Evolutionary conservation across 306 rosid species (phyloP), one percentile per base, ranked within the genome.

Genomic region (Rubus idaeus): DNA sequence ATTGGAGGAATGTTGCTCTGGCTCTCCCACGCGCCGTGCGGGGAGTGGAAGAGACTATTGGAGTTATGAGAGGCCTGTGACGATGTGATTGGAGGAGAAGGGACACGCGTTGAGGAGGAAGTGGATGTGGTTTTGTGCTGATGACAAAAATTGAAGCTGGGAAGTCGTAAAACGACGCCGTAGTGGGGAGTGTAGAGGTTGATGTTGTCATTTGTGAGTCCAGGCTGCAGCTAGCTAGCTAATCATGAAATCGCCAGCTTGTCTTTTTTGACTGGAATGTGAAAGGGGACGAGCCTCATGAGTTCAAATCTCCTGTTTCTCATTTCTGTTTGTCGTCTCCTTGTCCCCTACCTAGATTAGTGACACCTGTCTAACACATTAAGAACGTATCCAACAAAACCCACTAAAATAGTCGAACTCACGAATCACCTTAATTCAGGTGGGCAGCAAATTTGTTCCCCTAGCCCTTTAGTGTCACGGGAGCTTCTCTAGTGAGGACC

Each of bases 1-100:
- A 79, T 8, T 75, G 63, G 56, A 74, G 42, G 78, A 79, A 79
- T 52, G 68, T 77, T n/a, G 45, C 8, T 23, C 39, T 69, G 47
- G 12, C 50, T 41, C 1, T 4, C 11, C 53, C 78, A 70, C 81
- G 77, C 78, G 83, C 83, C 26, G 52, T 1, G 1, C 9, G 10
- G 1, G 30, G 42, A 8, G 73, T 46, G 70, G n/a, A 0, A 1
- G 6, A 0, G 0, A 0, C 0, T 9, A n/a, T 51, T 10, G 41
- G 65, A 42, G 39, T 20, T 40, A 23, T 10, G 16, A 5, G 60
- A 21, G 8, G 41, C 12, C 10, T 11, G 58, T 39, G 81, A 35
- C 11, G 7, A 40, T n/a, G 1, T 30, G n/a, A 76, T 73, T 74
- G 73, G 61, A 13, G 23, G 0, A 45, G 42, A 18, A 2, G 0